Base-by-base conservation (phyloP, 345 rosid species). In the Gossypium turneri region DNA sequence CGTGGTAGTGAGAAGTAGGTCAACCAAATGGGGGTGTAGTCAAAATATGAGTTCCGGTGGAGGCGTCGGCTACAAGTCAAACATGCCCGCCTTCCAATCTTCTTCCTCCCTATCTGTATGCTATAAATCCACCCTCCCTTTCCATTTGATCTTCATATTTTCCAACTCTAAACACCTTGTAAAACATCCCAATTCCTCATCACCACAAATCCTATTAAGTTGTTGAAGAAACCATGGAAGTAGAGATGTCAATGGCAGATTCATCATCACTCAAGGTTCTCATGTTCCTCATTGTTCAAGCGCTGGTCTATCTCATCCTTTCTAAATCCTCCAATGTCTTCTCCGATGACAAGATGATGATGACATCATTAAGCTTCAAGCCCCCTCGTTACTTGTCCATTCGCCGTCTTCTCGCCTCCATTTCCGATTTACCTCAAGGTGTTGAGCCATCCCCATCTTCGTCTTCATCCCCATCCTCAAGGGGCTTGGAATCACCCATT, bases 291-390 rank as follows among this genome's bases (percentile, higher is more conserved):
- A 61, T 87, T 62, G 87, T 84, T 17, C 93, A 89, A 69, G 86
- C 74, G 45, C 70, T 89, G 80, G 88, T 89, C 5, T 89, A 84
- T 73, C 67, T 83, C 56, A 83, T 89, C 47, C 87, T 87, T 62
- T 65, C 84, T 24, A 87, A 80, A 0, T 89, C 86, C 52, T 87
- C 90, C 3, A 60, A 83, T 34, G 55, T 85, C 58, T 89, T 85
- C 86, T 83, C 86, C 59, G 73, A 76, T 72, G 77, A 81, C 70
- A 84, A 60, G 41, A 13, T 11, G 17, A 12, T 57, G 75, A 80
- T 34, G 79, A 75, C 81, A 38, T 82, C 90, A 0, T 66, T 79
- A 22, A 79, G 92, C 80, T 86, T 88, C 85, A 82, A 59, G 27
- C 81, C 82, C 2, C 83, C 87, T 13, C 86, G 86, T 16, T 88